A percentile compares a stretch with the other conserved stretches of the same genome.
Conservation (phyloP, 805 yeast species). For the Candida insectorum region DNA sequence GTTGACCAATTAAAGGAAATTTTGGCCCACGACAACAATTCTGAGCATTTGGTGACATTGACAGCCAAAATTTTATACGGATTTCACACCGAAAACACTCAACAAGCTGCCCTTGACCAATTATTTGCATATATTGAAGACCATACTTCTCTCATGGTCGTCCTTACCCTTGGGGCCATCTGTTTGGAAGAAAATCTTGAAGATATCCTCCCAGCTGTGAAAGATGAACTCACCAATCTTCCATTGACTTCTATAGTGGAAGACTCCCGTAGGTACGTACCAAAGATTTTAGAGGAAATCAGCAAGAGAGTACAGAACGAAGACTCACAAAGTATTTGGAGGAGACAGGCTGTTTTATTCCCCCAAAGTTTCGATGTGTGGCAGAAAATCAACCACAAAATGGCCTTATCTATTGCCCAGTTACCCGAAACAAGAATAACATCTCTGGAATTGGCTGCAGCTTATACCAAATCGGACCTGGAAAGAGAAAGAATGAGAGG, state of each 20-base stretch:
- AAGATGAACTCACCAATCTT: conserved; percentile 59
- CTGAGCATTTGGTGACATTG: conserved; percentile 65
- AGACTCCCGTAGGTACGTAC: conserved; percentile 56
- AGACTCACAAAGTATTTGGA: conserved; percentile 44
- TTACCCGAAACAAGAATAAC: conserved; percentile 48
- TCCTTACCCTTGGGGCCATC: conserved; percentile 77
- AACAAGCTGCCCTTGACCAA: conserved; percentile 82
- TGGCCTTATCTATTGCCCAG: conserved; percentile 58
- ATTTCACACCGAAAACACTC: conserved; percentile 69
- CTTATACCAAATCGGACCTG: conserved; percentile 49
- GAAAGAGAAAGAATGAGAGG: conserved; percentile 70
- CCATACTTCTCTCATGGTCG: conserved; percentile 55
- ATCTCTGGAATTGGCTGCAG: conserved; percentile 49
- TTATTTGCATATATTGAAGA: conserved; percentile 59
- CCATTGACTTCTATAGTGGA: conserved; percentile 42
- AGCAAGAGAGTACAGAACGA: conserved; percentile 33
- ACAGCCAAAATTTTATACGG: conserved; percentile 80
- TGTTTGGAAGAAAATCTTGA: conserved; percentile 59
- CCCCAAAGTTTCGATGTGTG: conserved; percentile 71
- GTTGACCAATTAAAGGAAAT: conserved; percentile 64
- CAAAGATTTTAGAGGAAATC: conserved; percentile 54
- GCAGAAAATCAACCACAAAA: conserved; percentile 54
- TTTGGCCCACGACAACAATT: conserved; percentile 49
- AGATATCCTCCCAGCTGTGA: conserved; percentile 60
- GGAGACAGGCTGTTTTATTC: conserved; percentile 66